Evolutionary conservation across 2,329 filamentous ascomycete species (phyloP), one percentile per base, ranked within the genome.

Genomic region (Clonostachys rhizophaga): DNA sequence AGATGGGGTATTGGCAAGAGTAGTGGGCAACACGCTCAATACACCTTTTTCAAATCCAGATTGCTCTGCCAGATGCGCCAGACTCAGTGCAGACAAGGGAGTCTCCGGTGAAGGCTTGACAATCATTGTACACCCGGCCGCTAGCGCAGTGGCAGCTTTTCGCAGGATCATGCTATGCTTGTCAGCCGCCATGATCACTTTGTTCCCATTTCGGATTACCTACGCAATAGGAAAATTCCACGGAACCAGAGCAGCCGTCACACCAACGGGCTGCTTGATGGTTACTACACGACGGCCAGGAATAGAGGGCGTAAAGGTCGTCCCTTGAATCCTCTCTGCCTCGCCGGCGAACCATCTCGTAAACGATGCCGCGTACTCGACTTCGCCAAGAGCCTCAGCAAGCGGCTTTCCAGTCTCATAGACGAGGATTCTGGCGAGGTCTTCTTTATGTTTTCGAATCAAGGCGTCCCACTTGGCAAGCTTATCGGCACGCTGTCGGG

Each of bases 31-130:
- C 47, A 91, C 75, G 61, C 90, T 91, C 56, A 91, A 70, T 9
- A 90, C 86, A 34, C 87, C 87, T 0, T 85, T 78, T 2, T 87
- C 87, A 57, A 91, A 90, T 0, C 87, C 87, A 4, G 86, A 86
- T 54, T 89, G 75, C 50, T 81, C 77, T 51, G 89, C 74, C 14
- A 91, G 69, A 34, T 79, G 78, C 1, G 65, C 66, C 2, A 69
- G 53, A 30, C 84, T 83, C 34, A 89, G 78, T 2, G 83, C 79
- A 20, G 86, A 88, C 57, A 89, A 78, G 0, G 87, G 88, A 3
- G 87, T 90, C 61, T 89, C 85, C 1, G 85, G 85, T 5, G 81
- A 84, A 3, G 86, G 83, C 66, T 89, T 89, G 14, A 81, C 73
- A 14, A 91, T 73, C 81, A 91, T 88, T 2, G 85, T 88, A 62